Base-by-base conservation (phyloP, 2,329 filamentous ascomycete genomes). In the Colletotrichum liaoningense region DNA sequence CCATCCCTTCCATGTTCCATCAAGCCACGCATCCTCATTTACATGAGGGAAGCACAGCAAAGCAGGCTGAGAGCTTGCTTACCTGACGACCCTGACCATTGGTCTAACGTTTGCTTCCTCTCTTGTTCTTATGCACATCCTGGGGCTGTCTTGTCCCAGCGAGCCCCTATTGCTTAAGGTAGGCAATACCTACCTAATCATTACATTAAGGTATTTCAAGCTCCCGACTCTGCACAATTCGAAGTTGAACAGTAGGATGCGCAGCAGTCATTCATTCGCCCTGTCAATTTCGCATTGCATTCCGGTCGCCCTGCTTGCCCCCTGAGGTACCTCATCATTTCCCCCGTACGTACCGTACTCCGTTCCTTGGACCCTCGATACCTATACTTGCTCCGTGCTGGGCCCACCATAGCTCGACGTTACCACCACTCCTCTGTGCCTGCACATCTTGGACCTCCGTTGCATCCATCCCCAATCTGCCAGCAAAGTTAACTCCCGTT, bases 381-480 rank as follows among this genome's bases (percentile, higher is more conserved):
- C 22, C 22, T 22, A 8, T 19, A 7, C 38, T 30, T 35, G 26
- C 30, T 54, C 52, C 59, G 63, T 63, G 49, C 42, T 49, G 19
- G 66, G 38, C 57, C 65, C 69, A 69, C 65, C 42, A 52, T 35
- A 73, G 60, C 56, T 56, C 67, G 60, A 56, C 58, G 56, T 49
- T 46, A 55, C 12, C 28, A 56, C 46, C 57, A 56, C 69, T 62
- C 59, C 63, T 60, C 57, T 64, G 46, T 28, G 49, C 59, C 69
- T 54, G 59, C 64, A 35, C 49, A 46, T 49, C 19, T 35, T 22
- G 60, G 22, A 63, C 28, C n/a, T 59, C 42, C 19, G 42, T 49
- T 49, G 42, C 42, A 49, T 49, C 19, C 42, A 49, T 49, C 42
- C 42, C 42, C 42, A 49, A 22, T n/a, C 19, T 19, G 19, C 19